Percentiles rank a stretch among this genome's conserved stretches.
Evolutionary conservation across 331 rosid species (phyloP).

Genomic region (Acacia concinna): DNA sequence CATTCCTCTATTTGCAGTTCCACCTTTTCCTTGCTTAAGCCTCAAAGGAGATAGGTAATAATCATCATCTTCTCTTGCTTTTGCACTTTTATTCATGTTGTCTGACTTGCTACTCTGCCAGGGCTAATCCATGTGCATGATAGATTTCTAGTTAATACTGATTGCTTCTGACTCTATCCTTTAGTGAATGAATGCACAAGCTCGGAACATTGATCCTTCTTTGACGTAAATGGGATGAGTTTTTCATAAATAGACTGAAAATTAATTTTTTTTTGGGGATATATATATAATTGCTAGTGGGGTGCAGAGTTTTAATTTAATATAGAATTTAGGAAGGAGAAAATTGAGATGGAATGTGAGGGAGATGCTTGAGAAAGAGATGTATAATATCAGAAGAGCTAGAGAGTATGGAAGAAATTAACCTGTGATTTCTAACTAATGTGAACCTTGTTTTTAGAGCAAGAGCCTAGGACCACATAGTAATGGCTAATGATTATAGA

Average conservation of each 20-base stretch:
- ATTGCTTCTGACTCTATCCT: background rate
- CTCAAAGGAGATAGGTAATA: constrained; percentile 8
- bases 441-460: background rate
- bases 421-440: background rate
- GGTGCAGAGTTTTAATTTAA: background rate
- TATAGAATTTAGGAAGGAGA: background rate
- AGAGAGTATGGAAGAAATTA: background rate
- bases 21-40: constrained; percentile 6
- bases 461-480: background rate
- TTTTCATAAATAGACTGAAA: background rate
- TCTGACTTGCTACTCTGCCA: background rate
- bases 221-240: background rate
- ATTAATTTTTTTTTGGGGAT: background rate
- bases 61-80: background rate
- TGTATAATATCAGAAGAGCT: background rate
- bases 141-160: background rate
- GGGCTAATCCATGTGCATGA: background rate
- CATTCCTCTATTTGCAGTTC: constrained; percentile 14
- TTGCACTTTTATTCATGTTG: background rate
- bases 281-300: background rate
- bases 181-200: background rate
- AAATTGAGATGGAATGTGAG: background rate
- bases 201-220: constrained; percentile 7
- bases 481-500: background rate
- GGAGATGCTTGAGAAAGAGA: background rate